phyloP scores from a whole-genome alignment of 768 basidiomycete species.

The Terana coerulea region DNA sequence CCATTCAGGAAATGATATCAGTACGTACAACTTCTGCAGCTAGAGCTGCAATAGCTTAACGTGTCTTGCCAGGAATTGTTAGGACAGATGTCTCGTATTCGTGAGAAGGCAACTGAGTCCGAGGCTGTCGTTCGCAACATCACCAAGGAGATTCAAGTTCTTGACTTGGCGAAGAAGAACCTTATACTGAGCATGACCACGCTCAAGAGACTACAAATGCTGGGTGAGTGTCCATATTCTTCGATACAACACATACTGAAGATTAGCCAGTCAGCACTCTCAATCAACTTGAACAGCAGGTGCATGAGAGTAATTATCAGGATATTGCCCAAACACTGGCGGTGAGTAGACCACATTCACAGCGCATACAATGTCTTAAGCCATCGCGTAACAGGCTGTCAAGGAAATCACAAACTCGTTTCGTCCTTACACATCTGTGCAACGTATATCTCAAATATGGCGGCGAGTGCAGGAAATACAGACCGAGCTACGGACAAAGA shows the following conservation, averaged over 20 bases:
- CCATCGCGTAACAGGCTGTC: constrained; percentile 55
- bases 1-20: constrained; percentile 95
- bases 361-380: not conserved
- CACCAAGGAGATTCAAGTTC: constrained; percentile 92
- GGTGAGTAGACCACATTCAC: constrained; percentile 55
- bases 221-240: constrained; percentile 52
- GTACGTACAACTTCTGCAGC: constrained; percentile 39
- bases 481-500: constrained; percentile 70
- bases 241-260: not conserved
- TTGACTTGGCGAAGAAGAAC: constrained; percentile 93
- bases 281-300: constrained; percentile 73
- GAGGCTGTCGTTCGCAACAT: constrained; percentile 95
- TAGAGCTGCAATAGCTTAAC: not conserved
- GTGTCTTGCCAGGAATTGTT: constrained; percentile 68
- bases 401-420: constrained; percentile 82
- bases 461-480: constrained; percentile 79
- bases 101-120: constrained; percentile 95
- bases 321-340: constrained; percentile 83
- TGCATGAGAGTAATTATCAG: constrained; percentile 73
- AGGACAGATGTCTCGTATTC: constrained; percentile 92
- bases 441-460: constrained; percentile 73
- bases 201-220: constrained; percentile 88
- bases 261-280: constrained; percentile 66
- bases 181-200: constrained; percentile 86
- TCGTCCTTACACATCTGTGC: constrained; percentile 73